Conservation (phyloP, 2,329 filamentous ascomycete genomes). For the Xylaria hypoxylon region DNA sequence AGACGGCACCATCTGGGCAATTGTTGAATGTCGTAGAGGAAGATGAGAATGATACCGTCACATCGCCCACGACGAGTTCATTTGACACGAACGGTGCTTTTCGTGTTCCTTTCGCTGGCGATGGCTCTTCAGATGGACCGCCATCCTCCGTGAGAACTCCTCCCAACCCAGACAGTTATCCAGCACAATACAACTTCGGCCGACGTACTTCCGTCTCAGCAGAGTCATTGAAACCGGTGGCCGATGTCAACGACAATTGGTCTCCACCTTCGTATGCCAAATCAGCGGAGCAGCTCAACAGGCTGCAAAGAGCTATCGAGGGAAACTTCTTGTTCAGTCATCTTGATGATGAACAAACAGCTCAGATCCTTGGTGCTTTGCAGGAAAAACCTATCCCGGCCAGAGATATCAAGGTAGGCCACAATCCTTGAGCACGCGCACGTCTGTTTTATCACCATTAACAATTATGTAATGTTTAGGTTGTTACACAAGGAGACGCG, state of each 20-base stretch:
- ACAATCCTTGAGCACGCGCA: neutral
- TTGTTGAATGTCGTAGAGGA: slow-evolving; percentile 77
- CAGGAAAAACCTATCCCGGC: slow-evolving; percentile 96
- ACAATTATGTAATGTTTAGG: slow-evolving; percentile 63
- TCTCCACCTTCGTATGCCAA: slow-evolving; percentile 87
- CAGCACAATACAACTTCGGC: slow-evolving; percentile 92
- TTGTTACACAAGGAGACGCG: slow-evolving; percentile 94
- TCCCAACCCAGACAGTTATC: slow-evolving; percentile 76
- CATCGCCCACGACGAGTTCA: slow-evolving; percentile 76
- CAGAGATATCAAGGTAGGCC: slow-evolving; percentile 77
- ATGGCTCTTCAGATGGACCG: slow-evolving; percentile 58
- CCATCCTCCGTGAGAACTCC: slow-evolving; percentile 60
- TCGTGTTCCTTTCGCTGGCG: slow-evolving; percentile 66
- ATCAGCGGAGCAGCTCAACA: slow-evolving; percentile 80
- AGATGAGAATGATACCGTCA: slow-evolving; percentile 81
- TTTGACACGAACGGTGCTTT: slow-evolving; percentile 64
- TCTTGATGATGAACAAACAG: slow-evolving; percentile 91
- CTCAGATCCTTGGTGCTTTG: slow-evolving; percentile 87
- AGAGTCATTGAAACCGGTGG: slow-evolving; percentile 91
- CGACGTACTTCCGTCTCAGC: slow-evolving; percentile 96
- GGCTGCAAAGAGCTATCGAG: slow-evolving; percentile 83
- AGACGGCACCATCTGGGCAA: slow-evolving; percentile 53
- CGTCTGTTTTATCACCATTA: neutral
- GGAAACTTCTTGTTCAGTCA: slow-evolving; percentile 95
- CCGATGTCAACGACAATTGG: slow-evolving; percentile 89